A percentile compares a stretch with the other conserved stretches of the same genome.
Evolutionary conservation across 148 eudicot genomes (phyloP).

Genomic region (Camellia lanceoleosa): DNA sequence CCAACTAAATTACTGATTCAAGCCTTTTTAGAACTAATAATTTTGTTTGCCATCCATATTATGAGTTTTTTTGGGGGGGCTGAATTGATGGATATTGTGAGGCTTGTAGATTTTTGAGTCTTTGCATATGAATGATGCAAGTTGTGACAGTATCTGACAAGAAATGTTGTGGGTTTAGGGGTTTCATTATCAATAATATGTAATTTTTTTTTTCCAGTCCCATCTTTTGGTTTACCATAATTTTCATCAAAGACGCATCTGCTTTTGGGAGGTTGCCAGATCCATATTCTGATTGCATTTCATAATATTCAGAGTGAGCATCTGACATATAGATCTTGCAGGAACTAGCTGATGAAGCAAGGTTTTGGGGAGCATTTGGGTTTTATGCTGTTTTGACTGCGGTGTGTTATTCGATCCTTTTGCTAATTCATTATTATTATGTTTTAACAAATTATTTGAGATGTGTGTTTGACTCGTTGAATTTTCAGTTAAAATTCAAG

Average conservation of each 20-base stretch:
- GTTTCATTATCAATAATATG: too few species aligned
- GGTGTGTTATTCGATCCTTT: slow-evolving; percentile 43
- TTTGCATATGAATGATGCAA: too few species aligned
- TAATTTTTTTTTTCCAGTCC: too few species aligned
- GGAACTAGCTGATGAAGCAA: slow-evolving; percentile 61
- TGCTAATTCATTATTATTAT: not conserved
- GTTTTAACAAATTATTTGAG: not conserved
- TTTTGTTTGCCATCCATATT: too few species aligned
- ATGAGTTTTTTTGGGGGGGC: too few species aligned
- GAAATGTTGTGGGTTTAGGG: too few species aligned
- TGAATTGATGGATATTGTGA: too few species aligned
- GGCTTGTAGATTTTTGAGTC: too few species aligned
- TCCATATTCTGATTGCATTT: not conserved
- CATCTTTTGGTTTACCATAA: too few species aligned
- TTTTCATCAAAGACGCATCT: not conserved
- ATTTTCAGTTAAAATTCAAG: not conserved
- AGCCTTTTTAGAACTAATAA: too few species aligned
- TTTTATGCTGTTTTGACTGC: slow-evolving; percentile 62
- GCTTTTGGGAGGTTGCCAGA: not conserved
- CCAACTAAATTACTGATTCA: too few species aligned
- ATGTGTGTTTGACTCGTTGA: not conserved
- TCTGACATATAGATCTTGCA: slow-evolving; percentile 32
- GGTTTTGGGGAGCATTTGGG: slow-evolving; percentile 97
- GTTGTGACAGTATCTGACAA: too few species aligned
- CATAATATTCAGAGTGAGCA: not conserved